Conservation (phyloP, 176 grass and related monocot species). For the Oryza rufipogon region DNA sequence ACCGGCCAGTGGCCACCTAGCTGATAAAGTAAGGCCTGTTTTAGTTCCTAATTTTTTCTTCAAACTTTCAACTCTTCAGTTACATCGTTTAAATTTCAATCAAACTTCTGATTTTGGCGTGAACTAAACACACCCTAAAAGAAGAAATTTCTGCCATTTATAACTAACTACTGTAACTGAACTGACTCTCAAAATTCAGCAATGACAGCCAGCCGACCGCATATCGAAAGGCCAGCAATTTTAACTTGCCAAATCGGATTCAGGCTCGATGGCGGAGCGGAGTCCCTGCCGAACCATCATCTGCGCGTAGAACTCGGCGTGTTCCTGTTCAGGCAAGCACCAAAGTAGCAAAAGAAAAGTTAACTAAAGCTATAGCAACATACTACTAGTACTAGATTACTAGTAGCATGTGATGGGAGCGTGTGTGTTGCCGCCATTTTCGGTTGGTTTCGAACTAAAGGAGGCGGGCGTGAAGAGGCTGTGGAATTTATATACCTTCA, state of each 20-base stretch:
- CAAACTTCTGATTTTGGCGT: too few species aligned
- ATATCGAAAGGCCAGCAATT: not conserved
- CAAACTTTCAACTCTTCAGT: too few species aligned
- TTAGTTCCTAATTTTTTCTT: too few species aligned
- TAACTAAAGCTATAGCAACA: not conserved
- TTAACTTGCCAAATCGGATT: conserved; percentile 50
- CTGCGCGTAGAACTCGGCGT: conserved; percentile 77
- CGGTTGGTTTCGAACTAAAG: not conserved
- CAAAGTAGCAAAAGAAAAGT: not conserved
- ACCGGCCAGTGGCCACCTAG: not conserved
- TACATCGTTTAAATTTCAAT: too few species aligned
- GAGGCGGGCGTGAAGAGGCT: not conserved
- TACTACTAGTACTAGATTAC: too few species aligned
- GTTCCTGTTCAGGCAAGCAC: conserved; percentile 52
- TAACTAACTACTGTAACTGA: not conserved
- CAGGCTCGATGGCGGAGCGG: conserved; percentile 76
- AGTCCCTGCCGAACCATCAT: conserved; percentile 69
- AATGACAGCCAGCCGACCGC: not conserved
- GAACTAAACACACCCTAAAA: too few species aligned
- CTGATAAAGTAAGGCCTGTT: not conserved
- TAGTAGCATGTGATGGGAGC: not conserved
- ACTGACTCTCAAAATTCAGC: not conserved
- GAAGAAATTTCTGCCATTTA: not conserved
- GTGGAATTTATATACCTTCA: conserved; percentile 48
- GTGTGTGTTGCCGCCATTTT: not conserved